phyloP scores from a whole-genome alignment of 495 filamentous ascomycete genomes.

The Thozetella sp. region DNA sequence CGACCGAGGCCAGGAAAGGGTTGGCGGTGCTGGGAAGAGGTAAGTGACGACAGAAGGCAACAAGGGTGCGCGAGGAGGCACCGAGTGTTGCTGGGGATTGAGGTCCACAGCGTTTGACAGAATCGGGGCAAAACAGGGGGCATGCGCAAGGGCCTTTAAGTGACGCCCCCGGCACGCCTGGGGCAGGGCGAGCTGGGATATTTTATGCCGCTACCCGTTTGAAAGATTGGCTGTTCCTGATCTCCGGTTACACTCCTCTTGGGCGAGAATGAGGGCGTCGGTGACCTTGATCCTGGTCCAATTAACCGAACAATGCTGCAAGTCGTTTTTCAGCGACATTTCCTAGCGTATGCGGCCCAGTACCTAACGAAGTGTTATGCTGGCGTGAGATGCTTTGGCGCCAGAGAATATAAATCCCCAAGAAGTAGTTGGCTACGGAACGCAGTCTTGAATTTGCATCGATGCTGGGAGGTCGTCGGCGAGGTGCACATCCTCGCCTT shows the following conservation, averaged over 20 bases:
- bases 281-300: neutral
- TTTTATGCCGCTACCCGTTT: slow-evolving; percentile 25
- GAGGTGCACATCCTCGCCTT: no score
- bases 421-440: no score
- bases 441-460: no score
- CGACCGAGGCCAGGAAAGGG: neutral
- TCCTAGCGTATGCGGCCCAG: no score
- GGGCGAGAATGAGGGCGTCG: neutral
- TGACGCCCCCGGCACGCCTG: slow-evolving; percentile 7
- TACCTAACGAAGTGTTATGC: no score
- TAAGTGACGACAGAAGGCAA: neutral
- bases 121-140: neutral
- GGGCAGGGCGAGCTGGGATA: slow-evolving; percentile 14
- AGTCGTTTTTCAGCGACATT: neutral
- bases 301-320: neutral
- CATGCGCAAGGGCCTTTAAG: slow-evolving; percentile 2
- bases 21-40: neutral
- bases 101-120: neutral
- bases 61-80: neutral
- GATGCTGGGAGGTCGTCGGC: neutral
- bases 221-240: slow-evolving; percentile 24
- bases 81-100: neutral
- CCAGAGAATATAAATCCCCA: no score
- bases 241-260: slow-evolving; percentile 7
- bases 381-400: no score